Evolutionary conservation across 352 stramenopile species (phyloP).

Genomic region (Elongisporangium prolatum): DNA sequence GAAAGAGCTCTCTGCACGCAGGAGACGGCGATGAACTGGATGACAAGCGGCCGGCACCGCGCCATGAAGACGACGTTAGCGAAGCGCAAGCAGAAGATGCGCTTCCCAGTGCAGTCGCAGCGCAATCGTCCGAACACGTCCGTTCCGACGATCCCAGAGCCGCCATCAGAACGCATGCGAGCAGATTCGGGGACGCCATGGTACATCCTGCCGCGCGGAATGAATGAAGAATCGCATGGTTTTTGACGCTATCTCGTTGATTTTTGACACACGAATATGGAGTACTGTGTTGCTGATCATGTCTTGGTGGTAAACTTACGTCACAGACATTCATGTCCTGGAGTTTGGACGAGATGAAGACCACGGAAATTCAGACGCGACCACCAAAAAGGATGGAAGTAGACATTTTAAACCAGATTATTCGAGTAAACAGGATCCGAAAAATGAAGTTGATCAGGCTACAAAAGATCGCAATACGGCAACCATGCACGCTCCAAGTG

Average conservation of each 20-base stretch:
- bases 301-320: slow-evolving; percentile 2
- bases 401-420: not conserved
- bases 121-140: slow-evolving; percentile 15
- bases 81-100: slow-evolving; percentile 32
- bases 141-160: slow-evolving; percentile 7
- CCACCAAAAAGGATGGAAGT: not conserved
- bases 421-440: not conserved
- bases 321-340: slow-evolving; percentile 53
- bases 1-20: not conserved
- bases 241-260: not conserved
- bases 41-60: slow-evolving; percentile 54
- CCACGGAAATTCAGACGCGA: slow-evolving; percentile 1
- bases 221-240: slow-evolving; percentile 52
- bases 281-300: not conserved
- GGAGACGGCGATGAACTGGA: slow-evolving; percentile 52
- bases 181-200: slow-evolving; percentile 27
- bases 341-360: slow-evolving; percentile 30
- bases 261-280: not conserved
- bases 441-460: slow-evolving; percentile 4
- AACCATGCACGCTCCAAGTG: slow-evolving; percentile 5
- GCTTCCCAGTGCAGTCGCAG: slow-evolving; percentile 47
- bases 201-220: slow-evolving; percentile 46
- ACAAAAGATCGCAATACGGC: slow-evolving; percentile 3
- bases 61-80: slow-evolving; percentile 45
- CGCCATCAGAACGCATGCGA: slow-evolving; percentile 9